These are phyloP conservation scores for barrel medic (Medicago truncatula) DNA, from an alignment of 306 rosid genomes.

Conservation along the genomic window DNA sequence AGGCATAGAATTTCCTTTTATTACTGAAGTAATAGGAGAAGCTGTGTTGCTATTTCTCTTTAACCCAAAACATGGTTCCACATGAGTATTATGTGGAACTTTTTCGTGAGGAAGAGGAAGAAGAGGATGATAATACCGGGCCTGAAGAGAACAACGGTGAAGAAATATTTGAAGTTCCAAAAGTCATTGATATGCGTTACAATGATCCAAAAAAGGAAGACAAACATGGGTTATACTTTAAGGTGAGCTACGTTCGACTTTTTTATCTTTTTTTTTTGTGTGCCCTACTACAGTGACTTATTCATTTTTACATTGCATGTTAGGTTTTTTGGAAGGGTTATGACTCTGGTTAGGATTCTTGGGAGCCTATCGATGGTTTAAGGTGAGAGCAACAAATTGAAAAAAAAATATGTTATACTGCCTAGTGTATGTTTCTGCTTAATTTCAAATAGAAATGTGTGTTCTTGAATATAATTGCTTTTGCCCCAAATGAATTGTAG, in stretches of 20 bases:
- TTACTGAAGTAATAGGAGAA: constrained; percentile 71
- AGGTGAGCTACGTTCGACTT: constrained; percentile 46
- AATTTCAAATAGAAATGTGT: neutral
- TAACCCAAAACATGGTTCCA: constrained; percentile 47
- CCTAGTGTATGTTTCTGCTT: neutral
- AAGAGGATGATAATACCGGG: constrained; percentile 41
- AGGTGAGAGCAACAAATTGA: constrained; percentile 47
- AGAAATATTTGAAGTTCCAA: constrained; percentile 71
- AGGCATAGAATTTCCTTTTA: constrained; percentile 68
- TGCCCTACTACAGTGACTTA: neutral
- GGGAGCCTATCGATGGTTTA: constrained; percentile 79
- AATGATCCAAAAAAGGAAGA: constrained; percentile 59
- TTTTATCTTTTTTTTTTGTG: neutral
- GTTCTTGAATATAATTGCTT: neutral
- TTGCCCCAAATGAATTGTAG: too few relatives aligned
- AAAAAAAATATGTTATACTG: neutral
- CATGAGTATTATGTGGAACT: constrained; percentile 48
- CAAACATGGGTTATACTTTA: constrained; percentile 57
- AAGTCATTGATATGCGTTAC: constrained; percentile 53
- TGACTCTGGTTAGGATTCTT: constrained; percentile 63
- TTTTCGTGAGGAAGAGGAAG: constrained; percentile 44
- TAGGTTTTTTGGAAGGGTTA: constrained; percentile 89
- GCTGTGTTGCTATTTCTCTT: constrained; percentile 56
- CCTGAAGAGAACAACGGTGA: constrained; percentile 17
- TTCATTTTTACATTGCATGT: neutral